phyloP scores from a whole-genome alignment of 768 basidiomycete species.

The Hemileccinum impolitum region DNA sequence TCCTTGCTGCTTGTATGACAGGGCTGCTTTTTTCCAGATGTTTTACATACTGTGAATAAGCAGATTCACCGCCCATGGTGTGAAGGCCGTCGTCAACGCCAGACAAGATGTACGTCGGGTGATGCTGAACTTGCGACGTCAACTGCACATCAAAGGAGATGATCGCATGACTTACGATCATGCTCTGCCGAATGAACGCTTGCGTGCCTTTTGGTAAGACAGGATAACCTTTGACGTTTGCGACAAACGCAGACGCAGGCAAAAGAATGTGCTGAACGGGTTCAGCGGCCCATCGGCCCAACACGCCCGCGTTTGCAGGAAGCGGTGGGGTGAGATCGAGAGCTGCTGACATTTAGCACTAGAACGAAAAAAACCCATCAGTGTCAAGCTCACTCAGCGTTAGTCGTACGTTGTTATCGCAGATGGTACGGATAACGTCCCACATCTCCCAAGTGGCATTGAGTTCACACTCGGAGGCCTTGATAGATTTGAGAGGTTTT shows the following conservation, averaged over 20 bases:
- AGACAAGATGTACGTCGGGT: constrained; percentile 80
- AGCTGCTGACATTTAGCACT: constrained; percentile 48
- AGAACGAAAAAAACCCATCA: constrained; percentile 1
- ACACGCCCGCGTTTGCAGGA: constrained; percentile 69
- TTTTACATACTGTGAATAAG: constrained; percentile 86
- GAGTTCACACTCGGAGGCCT: constrained; percentile 52
- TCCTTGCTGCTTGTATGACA: constrained; percentile 57
- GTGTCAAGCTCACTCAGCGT: constrained; percentile 68
- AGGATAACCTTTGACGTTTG: constrained; percentile 95
- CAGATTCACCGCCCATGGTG: constrained; percentile 73
- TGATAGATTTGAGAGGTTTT: constrained; percentile 26
- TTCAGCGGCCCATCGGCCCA: constrained; percentile 91
- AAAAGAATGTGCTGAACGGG: constrained; percentile 86
- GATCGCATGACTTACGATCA: constrained; percentile 58
- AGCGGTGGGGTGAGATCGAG: constrained; percentile 89
- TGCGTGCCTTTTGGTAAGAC: constrained; percentile 94
- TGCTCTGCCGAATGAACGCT: constrained; percentile 82
- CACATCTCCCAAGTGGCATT: constrained; percentile 97
- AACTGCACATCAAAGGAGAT: constrained; percentile 14
- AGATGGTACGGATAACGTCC: constrained; percentile 90
- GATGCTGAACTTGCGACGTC: constrained; percentile 53
- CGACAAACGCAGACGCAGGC: constrained; percentile 88
- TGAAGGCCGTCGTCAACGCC: constrained; percentile 66
- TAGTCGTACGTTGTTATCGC: constrained; percentile 75
- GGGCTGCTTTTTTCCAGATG: constrained; percentile 80